These are phyloP conservation scores for Platanthera guangdongensis DNA, from an alignment of 106 monocot genomes.

Conservation along the genomic window DNA sequence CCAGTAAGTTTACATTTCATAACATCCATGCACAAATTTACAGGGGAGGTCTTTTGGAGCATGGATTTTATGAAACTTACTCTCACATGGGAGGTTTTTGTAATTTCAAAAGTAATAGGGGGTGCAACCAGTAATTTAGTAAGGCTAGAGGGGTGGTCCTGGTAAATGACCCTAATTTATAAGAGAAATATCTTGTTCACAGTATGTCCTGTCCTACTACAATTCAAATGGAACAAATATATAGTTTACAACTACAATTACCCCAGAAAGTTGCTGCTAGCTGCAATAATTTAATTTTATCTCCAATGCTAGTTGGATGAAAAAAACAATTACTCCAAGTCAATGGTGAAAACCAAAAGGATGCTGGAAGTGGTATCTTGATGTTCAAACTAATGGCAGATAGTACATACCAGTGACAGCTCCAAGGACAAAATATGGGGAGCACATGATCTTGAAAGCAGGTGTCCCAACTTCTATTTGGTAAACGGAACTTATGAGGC, in stretches of 20 bases:
- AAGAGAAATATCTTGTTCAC: no score
- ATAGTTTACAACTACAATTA: not conserved
- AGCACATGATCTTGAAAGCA: not conserved
- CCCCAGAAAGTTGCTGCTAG: not conserved
- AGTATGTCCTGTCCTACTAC: not conserved
- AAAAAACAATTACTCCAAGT: not conserved
- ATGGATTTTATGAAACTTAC: no score
- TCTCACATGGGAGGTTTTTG: no score
- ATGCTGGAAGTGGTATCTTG: not conserved
- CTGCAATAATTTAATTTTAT: not conserved
- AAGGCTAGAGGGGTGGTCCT: no score
- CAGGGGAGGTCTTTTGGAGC: no score
- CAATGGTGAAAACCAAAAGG: not conserved
- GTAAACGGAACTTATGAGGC: not conserved
- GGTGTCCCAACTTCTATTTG: not conserved
- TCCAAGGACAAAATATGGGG: not conserved
- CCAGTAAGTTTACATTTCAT: no score
- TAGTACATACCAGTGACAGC: not conserved
- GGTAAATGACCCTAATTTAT: no score
- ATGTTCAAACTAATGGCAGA: not conserved
- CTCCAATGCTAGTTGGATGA: not conserved
- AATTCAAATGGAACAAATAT: not conserved
- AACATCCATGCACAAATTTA: no score
- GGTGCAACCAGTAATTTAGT: no score
- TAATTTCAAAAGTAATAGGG: no score